These are phyloP conservation scores for Dactylellina parvicollis DNA, from an alignment of 2,329 filamentous ascomycete species.

Conservation along the genomic window DNA sequence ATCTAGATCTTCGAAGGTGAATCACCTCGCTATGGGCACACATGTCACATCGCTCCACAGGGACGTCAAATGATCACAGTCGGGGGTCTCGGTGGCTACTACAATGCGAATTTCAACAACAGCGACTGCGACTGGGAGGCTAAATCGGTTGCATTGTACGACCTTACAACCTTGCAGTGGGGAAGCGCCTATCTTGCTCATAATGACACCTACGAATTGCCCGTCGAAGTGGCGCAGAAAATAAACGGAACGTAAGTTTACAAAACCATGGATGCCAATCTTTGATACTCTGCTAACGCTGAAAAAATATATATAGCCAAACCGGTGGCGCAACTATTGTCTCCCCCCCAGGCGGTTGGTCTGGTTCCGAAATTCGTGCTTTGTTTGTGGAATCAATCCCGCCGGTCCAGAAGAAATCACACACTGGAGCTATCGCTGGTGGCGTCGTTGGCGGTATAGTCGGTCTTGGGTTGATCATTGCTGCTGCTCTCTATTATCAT, in stretches of 20 bases:
- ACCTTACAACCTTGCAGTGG: constrained; percentile 44
- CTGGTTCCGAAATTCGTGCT: constrained; percentile 18
- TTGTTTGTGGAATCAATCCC: constrained; percentile 16
- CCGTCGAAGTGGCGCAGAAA: constrained; percentile 43
- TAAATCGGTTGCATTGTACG: constrained; percentile 43
- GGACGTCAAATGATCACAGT: constrained; percentile 51
- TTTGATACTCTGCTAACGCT: not conserved
- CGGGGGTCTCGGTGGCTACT: constrained; percentile 38
- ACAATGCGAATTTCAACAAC: constrained; percentile 45
- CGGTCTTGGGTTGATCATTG: constrained; percentile 23
- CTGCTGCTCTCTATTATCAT: constrained; percentile 19
- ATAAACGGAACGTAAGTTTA: constrained; percentile 44
- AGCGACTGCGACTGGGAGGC: constrained; percentile 43
- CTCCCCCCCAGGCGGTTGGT: constrained; percentile 23
- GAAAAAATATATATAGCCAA: constrained; percentile 14
- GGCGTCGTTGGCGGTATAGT: constrained; percentile 31
- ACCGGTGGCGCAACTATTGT: constrained; percentile 13
- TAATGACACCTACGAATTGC: constrained; percentile 17
- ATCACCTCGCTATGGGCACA: constrained; percentile 44
- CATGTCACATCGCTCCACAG: constrained; percentile 39
- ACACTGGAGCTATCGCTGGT: constrained; percentile 36
- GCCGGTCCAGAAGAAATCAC: constrained; percentile 4
- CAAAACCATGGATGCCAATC: no score
- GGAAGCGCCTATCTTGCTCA: constrained; percentile 30
- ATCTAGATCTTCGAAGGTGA: constrained; percentile 45